Evolutionary conservation across 371 early-diverging fungal species (phyloP).

Genomic region (Mortierella sp.): DNA sequence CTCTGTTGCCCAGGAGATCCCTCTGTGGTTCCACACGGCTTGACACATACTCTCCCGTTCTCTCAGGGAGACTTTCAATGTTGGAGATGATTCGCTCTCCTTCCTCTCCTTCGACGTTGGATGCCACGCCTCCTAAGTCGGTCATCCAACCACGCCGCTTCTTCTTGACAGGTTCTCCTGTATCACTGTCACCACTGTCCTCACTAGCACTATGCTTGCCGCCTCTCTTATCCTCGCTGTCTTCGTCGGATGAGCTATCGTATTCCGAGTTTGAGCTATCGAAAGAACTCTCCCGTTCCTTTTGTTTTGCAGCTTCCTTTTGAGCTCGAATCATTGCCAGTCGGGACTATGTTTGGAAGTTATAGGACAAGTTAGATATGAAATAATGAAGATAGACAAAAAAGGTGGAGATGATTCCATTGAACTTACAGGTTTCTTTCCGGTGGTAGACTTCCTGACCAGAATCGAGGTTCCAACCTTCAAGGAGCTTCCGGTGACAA

Average conservation of each 20-base stretch:
- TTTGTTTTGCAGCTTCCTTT: constrained; percentile 59
- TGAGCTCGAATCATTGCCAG: constrained; percentile 39
- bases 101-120: constrained; percentile 32
- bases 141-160: constrained; percentile 55
- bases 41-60: constrained; percentile 38
- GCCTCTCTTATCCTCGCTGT: constrained; percentile 34
- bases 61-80: constrained; percentile 47
- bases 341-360: constrained; percentile 24
- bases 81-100: constrained; percentile 47
- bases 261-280: constrained; percentile 76
- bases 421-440: constrained; percentile 50
- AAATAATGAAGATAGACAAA: not conserved
- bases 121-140: constrained; percentile 35
- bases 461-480: constrained; percentile 52
- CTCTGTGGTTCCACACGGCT: constrained; percentile 40
- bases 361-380: no score
- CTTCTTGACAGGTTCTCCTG: constrained; percentile 53
- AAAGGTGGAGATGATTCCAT: not conserved
- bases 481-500: constrained; percentile 46
- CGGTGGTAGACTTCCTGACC: constrained; percentile 36
- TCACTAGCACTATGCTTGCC: constrained; percentile 54
- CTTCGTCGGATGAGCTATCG: constrained; percentile 60
- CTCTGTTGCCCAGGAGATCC: constrained; percentile 48
- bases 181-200: constrained; percentile 23
- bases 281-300: constrained; percentile 69